Evolutionary conservation across 73 alveolate genomes (phyloP), one percentile per base, ranked within the genome.

Genomic region (Paramecium sonneborni): DNA sequence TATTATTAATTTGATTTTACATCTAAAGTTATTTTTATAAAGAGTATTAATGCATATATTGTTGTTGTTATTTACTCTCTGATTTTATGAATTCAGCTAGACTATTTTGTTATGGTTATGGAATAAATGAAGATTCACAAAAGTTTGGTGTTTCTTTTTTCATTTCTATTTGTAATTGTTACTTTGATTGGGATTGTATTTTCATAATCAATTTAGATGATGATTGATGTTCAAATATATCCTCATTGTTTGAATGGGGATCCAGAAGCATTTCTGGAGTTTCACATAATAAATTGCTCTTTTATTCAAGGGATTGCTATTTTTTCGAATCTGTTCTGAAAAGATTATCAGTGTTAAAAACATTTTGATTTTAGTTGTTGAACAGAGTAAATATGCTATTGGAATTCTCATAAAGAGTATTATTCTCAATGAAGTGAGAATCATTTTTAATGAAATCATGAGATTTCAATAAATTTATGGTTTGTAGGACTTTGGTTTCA

Each of bases 251-350:
- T 0, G 2, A 6, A 26, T 52, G 68, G 39, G 84, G 84, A 26
- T 62, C 84, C 10, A 62, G 84, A 2, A 62, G 46, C 84, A 62
- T 62, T 62, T 72, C 86, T 0, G 86, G 86, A 12, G 86, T 72
- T 37, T 72, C 86, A 72, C 86, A 72, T 72, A 72, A 18, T 6
- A 34, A 28, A 23, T 34, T 34, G 11, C 12, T 72, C 7, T 35
- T 32, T 11, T 72, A 34, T 72, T 72, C 55, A n/a, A 35, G 18
- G 0, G 20, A 72, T 35, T 72, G 10, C 32, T 72, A 20, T 72
- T 41, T 35, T 35, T 72, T 72, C 3, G 86, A 72, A 37, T 72
- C 86, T 30, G 86, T 72, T 34, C 20, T 30, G 86, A 72, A 72
- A 14, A 72, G 6, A 72, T 7, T 18, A 72, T 30, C 57, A 1